Evolutionary conservation across 805 yeast genomes (phyloP), one percentile per base, ranked within the genome.

Genomic region (Wickerhamomyces silvicola): DNA sequence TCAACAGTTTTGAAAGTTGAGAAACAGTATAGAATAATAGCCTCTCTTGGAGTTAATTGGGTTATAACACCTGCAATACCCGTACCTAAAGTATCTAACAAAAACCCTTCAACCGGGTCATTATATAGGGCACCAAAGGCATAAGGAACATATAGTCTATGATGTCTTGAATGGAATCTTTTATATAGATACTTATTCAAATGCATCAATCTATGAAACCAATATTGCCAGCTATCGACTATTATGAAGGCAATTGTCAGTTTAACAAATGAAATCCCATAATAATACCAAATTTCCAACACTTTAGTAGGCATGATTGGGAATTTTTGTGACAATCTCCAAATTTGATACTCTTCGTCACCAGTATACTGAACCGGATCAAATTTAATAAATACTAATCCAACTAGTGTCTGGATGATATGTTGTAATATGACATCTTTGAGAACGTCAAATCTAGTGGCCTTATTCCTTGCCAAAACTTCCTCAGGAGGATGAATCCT

Each of bases 1-100:
- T 92, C 97, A 30, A 92, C 95, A 1, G 98, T 92, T 59, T 92
- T 92, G 72, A 92, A 59, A 2, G 98, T 92, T 11, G 96, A 84
- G 56, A 92, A 85, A 2, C 90, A 77, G 60, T 68, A 92, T 34
- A 92, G 62, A 10, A 81, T 43, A 15, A 82, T 62, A 31, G 80
- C 64, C 60, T 92, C 97, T 36, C 95, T 75, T 29, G 86, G 82
- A 3, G 82, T 62, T 41, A 92, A 64, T 3, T 70, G 66, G 2
- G 82, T 70, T 7, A 74, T 41, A 23, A 83, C 42, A 37, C 78
- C 70, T 2, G 95, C 90, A 22, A 90, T 43, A 23, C 95, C 97
- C 1, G 97, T 84, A 5, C 98, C 98, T 18, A 80, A 55, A 10
- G 97, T 85, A 60, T 92, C 98, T 48, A 92, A 69, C 36, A 90